These are phyloP conservation scores for Suhomyces anneliseae DNA, from an alignment of 1,139 yeast genomes.

Conservation along the genomic window DNA sequence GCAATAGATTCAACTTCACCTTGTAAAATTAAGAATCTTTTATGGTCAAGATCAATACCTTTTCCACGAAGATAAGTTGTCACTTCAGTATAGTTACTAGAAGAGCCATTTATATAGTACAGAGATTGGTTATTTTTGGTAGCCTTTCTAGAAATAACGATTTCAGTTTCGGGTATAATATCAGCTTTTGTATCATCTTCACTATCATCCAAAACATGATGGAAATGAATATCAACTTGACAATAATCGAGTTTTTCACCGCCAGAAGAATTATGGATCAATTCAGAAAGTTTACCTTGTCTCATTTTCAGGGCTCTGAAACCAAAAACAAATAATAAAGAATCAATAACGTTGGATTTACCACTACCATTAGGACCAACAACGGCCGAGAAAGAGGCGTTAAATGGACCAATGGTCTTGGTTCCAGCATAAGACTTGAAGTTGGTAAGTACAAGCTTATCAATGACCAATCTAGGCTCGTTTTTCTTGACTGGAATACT, in stretches of 20 bases:
- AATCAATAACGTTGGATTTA: conserved; percentile 94
- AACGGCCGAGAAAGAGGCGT: conserved; percentile 90
- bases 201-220: conserved; percentile 66
- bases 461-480: conserved; percentile 69
- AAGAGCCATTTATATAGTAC: conserved; percentile 69
- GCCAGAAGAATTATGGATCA: conserved; percentile 84
- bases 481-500: conserved; percentile 15
- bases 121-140: conserved; percentile 73
- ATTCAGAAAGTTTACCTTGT: conserved; percentile 85
- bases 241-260: conserved; percentile 69
- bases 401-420: conserved; percentile 95
- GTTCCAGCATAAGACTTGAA: conserved; percentile 95
- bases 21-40: conserved; percentile 88
- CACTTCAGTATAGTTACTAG: conserved; percentile 77
- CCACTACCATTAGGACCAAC: conserved; percentile 99
- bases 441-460: conserved; percentile 70
- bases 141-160: conserved; percentile 80
- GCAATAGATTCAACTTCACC: conserved; percentile 99
- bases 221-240: conserved; percentile 91
- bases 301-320: conserved; percentile 97
- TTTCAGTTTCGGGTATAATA: conserved; percentile 53
- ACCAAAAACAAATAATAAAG: conserved; percentile 94
- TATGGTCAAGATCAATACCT: conserved; percentile 94
- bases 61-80: conserved; percentile 71
- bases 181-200: conserved; percentile 35